Evolutionary conservation across 2,329 filamentous ascomycete species (phyloP).

Genomic region (Graphilbum sp.): DNA sequence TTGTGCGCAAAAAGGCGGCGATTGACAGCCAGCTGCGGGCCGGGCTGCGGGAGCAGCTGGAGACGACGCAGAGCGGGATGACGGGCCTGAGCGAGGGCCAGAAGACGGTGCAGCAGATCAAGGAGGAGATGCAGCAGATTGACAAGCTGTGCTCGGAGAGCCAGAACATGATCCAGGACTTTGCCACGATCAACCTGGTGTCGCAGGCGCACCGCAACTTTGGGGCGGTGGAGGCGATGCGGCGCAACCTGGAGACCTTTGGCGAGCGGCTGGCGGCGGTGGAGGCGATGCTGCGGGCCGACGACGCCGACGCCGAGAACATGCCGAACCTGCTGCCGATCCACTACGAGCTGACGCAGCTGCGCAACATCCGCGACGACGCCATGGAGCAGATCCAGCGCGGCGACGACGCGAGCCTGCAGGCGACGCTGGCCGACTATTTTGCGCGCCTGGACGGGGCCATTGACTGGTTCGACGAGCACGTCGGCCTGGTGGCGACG

Average conservation of each 20-base stretch:
- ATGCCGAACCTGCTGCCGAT: slow-evolving; percentile 83
- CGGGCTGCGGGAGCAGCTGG: slow-evolving; percentile 83
- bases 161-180: slow-evolving; percentile 94
- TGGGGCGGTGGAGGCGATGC: slow-evolving; percentile 84
- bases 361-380: slow-evolving; percentile 89
- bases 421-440: slow-evolving; percentile 75
- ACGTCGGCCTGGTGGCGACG: slow-evolving; percentile 74
- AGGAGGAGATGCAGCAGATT: slow-evolving; percentile 97
- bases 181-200: slow-evolving; percentile 78
- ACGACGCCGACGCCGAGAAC: slow-evolving; percentile 72
- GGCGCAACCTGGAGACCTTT: slow-evolving; percentile 75
- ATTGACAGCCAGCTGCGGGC: slow-evolving; percentile 78
- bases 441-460: slow-evolving; percentile 75
- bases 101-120: slow-evolving; percentile 80
- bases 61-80: slow-evolving; percentile 90
- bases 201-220: slow-evolving; percentile 96
- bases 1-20: slow-evolving; percentile 81
- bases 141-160: slow-evolving; percentile 94
- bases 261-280: slow-evolving; percentile 60
- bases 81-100: slow-evolving; percentile 76
- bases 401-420: slow-evolving; percentile 54
- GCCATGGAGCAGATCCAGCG: slow-evolving; percentile 90
- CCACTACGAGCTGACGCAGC: slow-evolving; percentile 80
- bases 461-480: slow-evolving; percentile 90
- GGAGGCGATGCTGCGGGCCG: slow-evolving; percentile 62